Evolutionary conservation across 805 yeast genomes (phyloP), one percentile per base, ranked within the genome.

Genomic region (Saccharomycopsis guyanensis): DNA sequence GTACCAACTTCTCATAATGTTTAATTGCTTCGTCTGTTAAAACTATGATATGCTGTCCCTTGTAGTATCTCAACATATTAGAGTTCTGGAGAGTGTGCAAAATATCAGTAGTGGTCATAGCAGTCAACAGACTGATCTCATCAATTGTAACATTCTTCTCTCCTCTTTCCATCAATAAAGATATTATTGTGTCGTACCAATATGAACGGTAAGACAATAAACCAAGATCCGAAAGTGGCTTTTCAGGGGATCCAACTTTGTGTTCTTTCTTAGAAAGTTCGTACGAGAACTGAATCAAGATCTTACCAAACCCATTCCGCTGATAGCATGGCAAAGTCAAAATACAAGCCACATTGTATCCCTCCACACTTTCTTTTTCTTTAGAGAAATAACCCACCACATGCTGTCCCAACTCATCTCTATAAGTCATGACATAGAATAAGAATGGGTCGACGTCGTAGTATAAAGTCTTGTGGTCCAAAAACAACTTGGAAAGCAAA

Each of bases 391-490:
- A 93, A 0, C 99, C 99, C 4, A 93, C 96, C 40, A 93, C 69
- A 65, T 93, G 97, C 62, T 91, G 97, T 2, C 98, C 98, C 51
- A 77, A 74, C 50, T 83, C 88, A 56, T 91, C 96, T 50, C 86
- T 73, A 49, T 78, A 73, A 1, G 97, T 88, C 98, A 93, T 93
- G 58, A 96, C 85, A 62, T 93, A 93, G 60, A 93, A 93, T 56
- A 93, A 66, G 56, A 93, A 93, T 2, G 99, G 99, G 62, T 93
- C 99, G 40, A 93, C 99, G 62, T 93, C 99, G 62, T 93, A 93
- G 65, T 93, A 93, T 32, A 93, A 72, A 0, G 98, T 88, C 61
- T 93, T 93, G 69, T 93, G 98, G 66, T 93, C 98, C 58, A 93
- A 68, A 58, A 93, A 93, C 46, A 93, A 67, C 62, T 93, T 93